These are phyloP conservation scores for Tagetes erecta DNA, from an alignment of 129 eudicot species.

Conservation along the genomic window DNA sequence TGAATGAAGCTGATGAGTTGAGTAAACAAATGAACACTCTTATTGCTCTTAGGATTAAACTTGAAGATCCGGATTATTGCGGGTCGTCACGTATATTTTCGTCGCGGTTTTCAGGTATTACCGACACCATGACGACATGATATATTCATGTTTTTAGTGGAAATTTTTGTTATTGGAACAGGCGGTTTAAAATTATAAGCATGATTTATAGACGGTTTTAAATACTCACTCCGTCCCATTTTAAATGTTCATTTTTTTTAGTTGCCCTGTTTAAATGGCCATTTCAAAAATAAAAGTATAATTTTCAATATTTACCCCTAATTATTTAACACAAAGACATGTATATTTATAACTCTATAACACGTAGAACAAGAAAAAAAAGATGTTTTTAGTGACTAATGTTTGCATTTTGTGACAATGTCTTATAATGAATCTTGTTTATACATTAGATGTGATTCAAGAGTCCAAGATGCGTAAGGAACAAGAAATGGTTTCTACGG, in stretches of 20 bases:
- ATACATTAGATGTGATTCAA: slow-evolving; percentile 13
- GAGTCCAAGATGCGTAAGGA: slow-evolving; percentile 7
- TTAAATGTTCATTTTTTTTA: too few species aligned
- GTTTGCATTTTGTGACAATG: neutral
- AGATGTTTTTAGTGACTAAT: neutral
- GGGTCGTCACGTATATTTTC: slow-evolving; percentile 37
- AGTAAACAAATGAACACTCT: slow-evolving; percentile 66
- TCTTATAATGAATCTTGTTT: neutral
- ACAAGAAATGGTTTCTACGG: slow-evolving; percentile 41
- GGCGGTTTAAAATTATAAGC: too few species aligned
- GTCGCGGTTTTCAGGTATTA: slow-evolving; percentile 27
- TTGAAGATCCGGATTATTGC: slow-evolving; percentile 40
- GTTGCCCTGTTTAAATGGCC: too few species aligned
- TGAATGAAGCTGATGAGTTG: slow-evolving; percentile 46
- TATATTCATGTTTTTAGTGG: too few species aligned
- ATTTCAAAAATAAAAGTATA: too few species aligned
- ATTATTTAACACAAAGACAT: too few species aligned
- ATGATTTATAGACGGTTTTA: too few species aligned
- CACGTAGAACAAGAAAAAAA: too few species aligned
- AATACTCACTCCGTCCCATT: too few species aligned
- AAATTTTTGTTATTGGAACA: too few species aligned
- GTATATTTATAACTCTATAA: too few species aligned
- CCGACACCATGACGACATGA: neutral
- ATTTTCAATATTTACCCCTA: too few species aligned
- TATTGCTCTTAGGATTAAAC: slow-evolving; percentile 54